Percentiles rank a stretch among this genome's conserved stretches.
phyloP scores from a whole-genome alignment of 2,329 filamentous ascomycete species.

The Diaporthe sp. region DNA sequence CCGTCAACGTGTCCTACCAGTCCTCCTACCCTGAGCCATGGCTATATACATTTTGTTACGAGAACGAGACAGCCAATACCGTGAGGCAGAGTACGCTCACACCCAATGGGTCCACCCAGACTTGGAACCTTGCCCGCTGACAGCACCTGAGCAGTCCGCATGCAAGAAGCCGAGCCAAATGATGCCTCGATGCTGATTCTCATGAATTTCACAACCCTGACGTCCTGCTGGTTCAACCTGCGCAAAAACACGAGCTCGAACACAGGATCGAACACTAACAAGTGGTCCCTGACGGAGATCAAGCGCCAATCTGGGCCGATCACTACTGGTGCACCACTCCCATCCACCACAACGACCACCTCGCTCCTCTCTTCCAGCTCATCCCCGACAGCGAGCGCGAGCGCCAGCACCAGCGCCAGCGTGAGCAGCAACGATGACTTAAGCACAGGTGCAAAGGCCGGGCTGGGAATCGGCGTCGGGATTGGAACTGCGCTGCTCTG shows the following conservation, averaged over 20 bases:
- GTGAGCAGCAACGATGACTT: background rate
- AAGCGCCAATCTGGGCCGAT: background rate
- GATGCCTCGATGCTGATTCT: constrained; percentile 12
- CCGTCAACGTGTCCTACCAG: constrained; percentile 33
- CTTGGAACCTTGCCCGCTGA: background rate
- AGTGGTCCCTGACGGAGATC: constrained; percentile 9
- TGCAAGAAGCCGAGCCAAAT: constrained; percentile 14
- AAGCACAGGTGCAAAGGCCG: constrained; percentile 5
- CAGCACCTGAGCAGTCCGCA: constrained; percentile 13
- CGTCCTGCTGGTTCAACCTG: constrained; percentile 30
- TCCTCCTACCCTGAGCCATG: constrained; percentile 17
- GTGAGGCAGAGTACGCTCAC: constrained; percentile 1
- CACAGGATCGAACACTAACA: background rate
- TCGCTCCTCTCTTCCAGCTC: background rate
- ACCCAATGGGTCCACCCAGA: background rate
- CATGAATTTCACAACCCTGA: constrained; percentile 16
- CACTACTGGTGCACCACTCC: background rate
- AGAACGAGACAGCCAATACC: constrained; percentile 13
- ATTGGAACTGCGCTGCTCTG: constrained; percentile 14
- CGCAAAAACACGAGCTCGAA: background rate
- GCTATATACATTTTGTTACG: constrained; percentile 20
- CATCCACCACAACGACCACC: background rate
- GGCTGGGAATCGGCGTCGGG: constrained; percentile 22
- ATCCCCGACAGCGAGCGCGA: background rate
- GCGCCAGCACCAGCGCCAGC: background rate